These are phyloP conservation scores for Stygiomarasmius scandens DNA, from an alignment of 1,284 basidiomycete genomes.

Conservation along the genomic window DNA sequence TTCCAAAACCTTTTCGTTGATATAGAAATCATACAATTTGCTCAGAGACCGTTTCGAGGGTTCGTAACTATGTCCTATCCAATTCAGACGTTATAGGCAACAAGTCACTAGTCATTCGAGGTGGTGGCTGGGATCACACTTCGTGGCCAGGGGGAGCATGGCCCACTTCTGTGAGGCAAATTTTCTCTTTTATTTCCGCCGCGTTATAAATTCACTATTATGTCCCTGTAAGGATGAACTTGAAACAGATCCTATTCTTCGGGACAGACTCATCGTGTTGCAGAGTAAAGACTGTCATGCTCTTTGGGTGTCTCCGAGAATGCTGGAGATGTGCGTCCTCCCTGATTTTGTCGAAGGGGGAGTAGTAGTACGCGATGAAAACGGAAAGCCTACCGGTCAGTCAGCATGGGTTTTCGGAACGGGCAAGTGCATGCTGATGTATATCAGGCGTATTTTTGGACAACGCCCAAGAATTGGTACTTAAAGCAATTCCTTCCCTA, in stretches of 20 bases:
- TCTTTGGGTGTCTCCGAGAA: conserved; percentile 76
- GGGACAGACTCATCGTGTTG: conserved; percentile 72
- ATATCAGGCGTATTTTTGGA: conserved; percentile 65
- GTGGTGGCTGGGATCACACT: conserved; percentile 94
- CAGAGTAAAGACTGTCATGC: conserved; percentile 90
- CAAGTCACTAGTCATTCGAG: conserved; percentile 69
- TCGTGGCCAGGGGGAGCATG: conserved; percentile 66
- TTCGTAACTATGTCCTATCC: conserved; percentile 66
- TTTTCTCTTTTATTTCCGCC: too few relatives aligned
- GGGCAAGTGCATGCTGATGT: too few relatives aligned
- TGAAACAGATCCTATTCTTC: conserved; percentile 68
- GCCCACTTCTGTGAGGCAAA: conserved; percentile 69
- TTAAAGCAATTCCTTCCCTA: conserved; percentile 53
- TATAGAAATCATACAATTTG: too few relatives aligned
- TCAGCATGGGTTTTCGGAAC: too few relatives aligned
- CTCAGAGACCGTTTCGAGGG: conserved; percentile 64
- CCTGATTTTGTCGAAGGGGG: conserved; percentile 78
- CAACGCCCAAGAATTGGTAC: conserved; percentile 69
- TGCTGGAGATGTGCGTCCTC: conserved; percentile 62
- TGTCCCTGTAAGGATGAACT: conserved; percentile 59
- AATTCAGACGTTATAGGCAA: conserved; percentile 58
- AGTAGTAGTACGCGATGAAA: conserved; percentile 69
- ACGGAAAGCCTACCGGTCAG: conserved; percentile 72
- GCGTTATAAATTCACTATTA: neutral
- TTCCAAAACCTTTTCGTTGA: conserved; percentile 1